Base-by-base conservation (phyloP, 78 protist genomes). In the Dictyostelium citrinum region DNA sequence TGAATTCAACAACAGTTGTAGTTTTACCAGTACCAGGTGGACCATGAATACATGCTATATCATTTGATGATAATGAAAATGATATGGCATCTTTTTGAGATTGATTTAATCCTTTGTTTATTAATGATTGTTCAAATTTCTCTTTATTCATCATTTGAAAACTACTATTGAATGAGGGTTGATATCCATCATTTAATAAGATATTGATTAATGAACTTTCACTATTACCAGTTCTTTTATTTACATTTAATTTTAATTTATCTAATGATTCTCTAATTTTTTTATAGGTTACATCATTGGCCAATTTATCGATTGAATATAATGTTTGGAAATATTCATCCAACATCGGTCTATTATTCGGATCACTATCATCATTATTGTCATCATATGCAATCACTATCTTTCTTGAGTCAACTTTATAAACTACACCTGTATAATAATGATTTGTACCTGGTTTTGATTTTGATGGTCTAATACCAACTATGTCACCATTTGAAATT, bases 21-120 rank as follows among this genome's bases (percentile, higher is more conserved):
- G 98, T 96, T 61, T 97, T 97, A 58, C 98, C 98, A 14, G 96
- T 95, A 35, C 96, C 96, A 17, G 98, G 98, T 11, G 98, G 98
- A 5, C 98, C 98, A 49, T 96, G 97, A 37, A 97, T 95, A 7
- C 97, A 77, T n/a, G 97, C 85, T n/a, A 97, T 67, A 14, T 96
- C 97, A 35, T 82, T 96, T 6, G 83, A 24, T 43, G 64, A 35
- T 35, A 96, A 37, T 24, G 97, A 95, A 29, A 84, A 90, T 33
- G 22, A 6, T 5, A 96, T 81, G 17, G 97, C 97, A 10, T 55
- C 83, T 2, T 71, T 27, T 78, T 96, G 97, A 16, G 97, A 35
- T 74, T 58, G 67, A 71, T 96, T 96, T 33, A 94, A 20, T 17
- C 31, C 64, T 55, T 55, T 55, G 20, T 55, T 55, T 20, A 55